phyloP scores from a whole-genome alignment of 352 stramenopile genomes.

The Phytopythium oedochilum region DNA sequence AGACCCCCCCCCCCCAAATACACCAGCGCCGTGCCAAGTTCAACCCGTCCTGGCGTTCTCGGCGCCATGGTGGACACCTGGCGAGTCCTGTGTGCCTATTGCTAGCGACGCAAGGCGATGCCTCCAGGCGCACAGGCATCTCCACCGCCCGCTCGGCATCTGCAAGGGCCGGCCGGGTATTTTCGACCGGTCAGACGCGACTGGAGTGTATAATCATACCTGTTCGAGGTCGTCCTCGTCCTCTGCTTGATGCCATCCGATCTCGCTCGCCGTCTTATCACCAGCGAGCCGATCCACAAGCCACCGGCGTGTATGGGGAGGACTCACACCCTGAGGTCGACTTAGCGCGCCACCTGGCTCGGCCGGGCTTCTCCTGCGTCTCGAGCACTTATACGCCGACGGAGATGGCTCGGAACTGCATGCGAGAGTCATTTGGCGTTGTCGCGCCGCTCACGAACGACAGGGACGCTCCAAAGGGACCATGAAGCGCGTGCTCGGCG shows the following conservation, averaged over 20 bases:
- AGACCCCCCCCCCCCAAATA: no score
- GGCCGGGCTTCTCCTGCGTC: not conserved
- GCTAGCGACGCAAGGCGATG: not conserved
- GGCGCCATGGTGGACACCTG: not conserved
- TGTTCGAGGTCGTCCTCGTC: not conserved
- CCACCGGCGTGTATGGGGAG: no score
- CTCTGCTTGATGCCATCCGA: not conserved
- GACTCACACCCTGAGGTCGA: not conserved
- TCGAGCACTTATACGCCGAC: conserved; percentile 1
- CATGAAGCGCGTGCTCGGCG: conserved; percentile 10
- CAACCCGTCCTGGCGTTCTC: not conserved
- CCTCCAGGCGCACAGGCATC: not conserved
- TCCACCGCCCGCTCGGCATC: not conserved
- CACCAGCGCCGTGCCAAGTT: no score
- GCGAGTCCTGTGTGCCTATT: not conserved
- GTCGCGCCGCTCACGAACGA: not conserved
- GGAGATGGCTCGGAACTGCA: not conserved
- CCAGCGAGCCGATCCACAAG: not conserved
- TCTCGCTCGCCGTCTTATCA: not conserved
- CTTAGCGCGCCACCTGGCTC: not conserved
- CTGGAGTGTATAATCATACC: not conserved
- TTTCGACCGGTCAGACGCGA: not conserved
- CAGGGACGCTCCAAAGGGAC: not conserved
- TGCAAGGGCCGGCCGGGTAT: not conserved
- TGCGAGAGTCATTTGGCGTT: not conserved